Base-by-base conservation (phyloP, 768 basidiomycete genomes). In the Tylopilus intermedius region DNA sequence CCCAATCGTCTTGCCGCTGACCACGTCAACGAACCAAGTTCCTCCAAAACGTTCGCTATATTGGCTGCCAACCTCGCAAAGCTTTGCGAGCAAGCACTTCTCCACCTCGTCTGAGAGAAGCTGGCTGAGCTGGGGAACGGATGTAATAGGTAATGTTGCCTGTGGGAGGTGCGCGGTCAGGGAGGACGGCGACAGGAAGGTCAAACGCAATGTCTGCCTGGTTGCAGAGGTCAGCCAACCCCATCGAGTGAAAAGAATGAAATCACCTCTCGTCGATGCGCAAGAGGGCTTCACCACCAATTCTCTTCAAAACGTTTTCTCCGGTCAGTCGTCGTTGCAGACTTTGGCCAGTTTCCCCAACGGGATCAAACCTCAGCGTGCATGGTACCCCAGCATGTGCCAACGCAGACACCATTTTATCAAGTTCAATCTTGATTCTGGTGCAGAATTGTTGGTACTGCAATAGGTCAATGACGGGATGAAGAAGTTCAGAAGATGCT, bases 101-200 rank as follows among this genome's bases (percentile, higher is more conserved):
- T 87, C 85, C 22, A 89, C 79, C 66, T 94, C 93, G 58, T 92
- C 86, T 22, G 76, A 74, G 10, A 94, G 76, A 24, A 94, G 72
- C 54, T 90, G 84, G 24, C 75, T 74, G 33, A 94, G 74, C 62
- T 92, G 88, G 5, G 87, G 81, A 22, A 93, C 79, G 2, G 89
- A 88, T 4, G 84, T 79, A 13, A 92, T 81, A 1, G 77, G 63
- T 15, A 91, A 68, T 2, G 86, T 91, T 13, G 89, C 88, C 69
- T 90, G 89, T 5, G 88, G 78, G 21, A 92, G 77, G 64, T 90
- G 87, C 0, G 84, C 89, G n/a, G 78, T 82, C 26, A 93, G 68
- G 9, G 79, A 78, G 10, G 88, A 90, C 14, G 90, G 90, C 0
- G 90, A 84, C 18, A 75, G 62, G 63, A 90, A 84, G 2, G 87